phyloP scores from a whole-genome alignment of 345 rosid genomes.

The Angophora floribunda region DNA sequence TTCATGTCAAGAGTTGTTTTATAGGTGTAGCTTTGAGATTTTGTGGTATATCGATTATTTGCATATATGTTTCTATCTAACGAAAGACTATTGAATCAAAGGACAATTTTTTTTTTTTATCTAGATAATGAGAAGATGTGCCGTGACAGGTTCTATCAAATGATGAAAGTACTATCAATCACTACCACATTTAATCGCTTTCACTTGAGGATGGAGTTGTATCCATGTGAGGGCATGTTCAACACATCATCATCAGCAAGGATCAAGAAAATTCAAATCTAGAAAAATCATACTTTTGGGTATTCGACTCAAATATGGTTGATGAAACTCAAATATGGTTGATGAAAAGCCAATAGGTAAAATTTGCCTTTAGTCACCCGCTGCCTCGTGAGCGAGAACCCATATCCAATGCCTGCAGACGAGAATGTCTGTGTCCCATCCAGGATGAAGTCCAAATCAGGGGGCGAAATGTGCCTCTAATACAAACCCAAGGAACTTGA shows the following conservation, averaged over 20 bases:
- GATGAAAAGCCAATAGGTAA: background rate
- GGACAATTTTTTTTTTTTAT: background rate
- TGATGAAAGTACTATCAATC: background rate
- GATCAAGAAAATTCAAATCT: background rate
- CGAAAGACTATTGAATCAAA: background rate
- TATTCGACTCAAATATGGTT: background rate
- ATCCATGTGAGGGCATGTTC: too few species aligned
- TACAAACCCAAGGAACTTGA: background rate
- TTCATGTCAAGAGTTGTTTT: background rate
- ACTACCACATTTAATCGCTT: background rate
- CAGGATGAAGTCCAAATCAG: too few species aligned
- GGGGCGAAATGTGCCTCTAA: too few species aligned
- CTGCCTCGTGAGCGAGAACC: background rate
- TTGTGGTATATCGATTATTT: accelerated
- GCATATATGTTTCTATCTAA: background rate
- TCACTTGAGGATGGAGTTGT: background rate
- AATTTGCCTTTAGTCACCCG: background rate
- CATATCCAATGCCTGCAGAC: background rate
- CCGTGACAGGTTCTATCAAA: background rate
- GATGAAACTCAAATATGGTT: background rate
- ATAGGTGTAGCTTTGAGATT: accelerated
- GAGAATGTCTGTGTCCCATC: background rate
- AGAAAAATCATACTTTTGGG: background rate
- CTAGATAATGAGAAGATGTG: background rate
- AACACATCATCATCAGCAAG: background rate